Percentiles rank a stretch among this genome's conserved stretches.
phyloP scores from a whole-genome alignment of 306 rosid species.

The cucumber (Cucumis sativus) region DNA sequence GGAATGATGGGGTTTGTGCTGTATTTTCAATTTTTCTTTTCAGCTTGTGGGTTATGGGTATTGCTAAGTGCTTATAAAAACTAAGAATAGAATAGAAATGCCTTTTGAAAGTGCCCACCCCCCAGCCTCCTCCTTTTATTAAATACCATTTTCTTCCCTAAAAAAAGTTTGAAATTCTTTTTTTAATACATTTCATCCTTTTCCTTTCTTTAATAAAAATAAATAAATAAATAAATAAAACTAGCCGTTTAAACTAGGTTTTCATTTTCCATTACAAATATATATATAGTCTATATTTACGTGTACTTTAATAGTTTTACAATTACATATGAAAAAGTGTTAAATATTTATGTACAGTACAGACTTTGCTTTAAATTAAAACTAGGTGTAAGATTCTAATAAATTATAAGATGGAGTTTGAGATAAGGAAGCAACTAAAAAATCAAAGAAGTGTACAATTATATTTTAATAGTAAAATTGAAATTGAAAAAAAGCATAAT shows the following conservation, averaged over 20 bases:
- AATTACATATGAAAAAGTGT: too few species aligned
- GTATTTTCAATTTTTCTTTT: constrained; percentile 18
- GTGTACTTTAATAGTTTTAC: too few species aligned
- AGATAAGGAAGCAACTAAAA: not conserved
- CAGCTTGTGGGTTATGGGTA: constrained; percentile 8
- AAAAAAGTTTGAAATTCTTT: too few species aligned
- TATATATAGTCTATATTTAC: too few species aligned
- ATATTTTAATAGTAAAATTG: too few species aligned
- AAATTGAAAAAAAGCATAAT: not conserved
- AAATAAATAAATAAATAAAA: too few species aligned
- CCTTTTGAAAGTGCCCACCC: constrained; percentile 12
- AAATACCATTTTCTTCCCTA: too few species aligned
- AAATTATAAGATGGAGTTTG: not conserved
- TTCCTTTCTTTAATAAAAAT: not conserved
- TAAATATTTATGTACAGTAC: not conserved
- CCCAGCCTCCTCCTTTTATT: not conserved
- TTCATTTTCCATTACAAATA: too few species aligned
- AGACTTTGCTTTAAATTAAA: not conserved
- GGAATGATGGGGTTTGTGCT: constrained; percentile 46
- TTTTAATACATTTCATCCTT: too few species aligned
- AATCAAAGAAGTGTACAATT: not conserved
- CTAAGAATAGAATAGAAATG: not conserved
- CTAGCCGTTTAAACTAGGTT: too few species aligned
- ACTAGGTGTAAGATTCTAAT: not conserved
- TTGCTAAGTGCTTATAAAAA: constrained; percentile 24